These are phyloP conservation scores for Geopyxis carbonaria DNA, from an alignment of 495 filamentous ascomycete species.

Conservation along the genomic window DNA sequence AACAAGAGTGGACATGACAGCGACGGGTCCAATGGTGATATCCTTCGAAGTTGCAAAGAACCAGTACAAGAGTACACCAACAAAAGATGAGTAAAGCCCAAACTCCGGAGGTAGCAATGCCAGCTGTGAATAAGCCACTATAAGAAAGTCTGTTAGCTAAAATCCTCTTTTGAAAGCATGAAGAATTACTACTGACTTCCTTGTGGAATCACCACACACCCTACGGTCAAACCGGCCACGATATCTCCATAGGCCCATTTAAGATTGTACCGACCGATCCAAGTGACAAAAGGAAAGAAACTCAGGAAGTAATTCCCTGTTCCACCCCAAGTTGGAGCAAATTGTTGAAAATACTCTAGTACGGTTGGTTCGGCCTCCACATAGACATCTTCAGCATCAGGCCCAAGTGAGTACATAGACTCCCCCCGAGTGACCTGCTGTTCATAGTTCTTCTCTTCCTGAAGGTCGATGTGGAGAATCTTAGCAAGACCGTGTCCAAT, in stretches of 20 bases:
- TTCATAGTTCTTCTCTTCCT: constrained; percentile 36
- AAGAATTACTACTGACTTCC: constrained; percentile 33
- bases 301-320: constrained; percentile 42
- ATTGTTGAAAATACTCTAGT: constrained; percentile 48
- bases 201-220: constrained; percentile 88
- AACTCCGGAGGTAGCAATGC: constrained; percentile 63
- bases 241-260: constrained; percentile 82
- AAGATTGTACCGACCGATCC: constrained; percentile 76
- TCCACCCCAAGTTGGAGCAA: constrained; percentile 40
- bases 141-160: constrained; percentile 1
- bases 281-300: constrained; percentile 73
- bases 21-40: constrained; percentile 97
- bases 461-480: constrained; percentile 65
- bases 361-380: constrained; percentile 66
- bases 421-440: constrained; percentile 41
- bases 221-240: constrained; percentile 87
- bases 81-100: constrained; percentile 92
- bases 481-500: constrained; percentile 61
- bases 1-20: constrained; percentile 81
- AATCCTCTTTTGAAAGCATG: not conserved
- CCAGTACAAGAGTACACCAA: constrained; percentile 94
- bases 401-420: constrained; percentile 55
- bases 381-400: constrained; percentile 52
- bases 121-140: constrained; percentile 78
- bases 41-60: constrained; percentile 98